phyloP scores from a whole-genome alignment of 2,329 filamentous ascomycete genomes.

The Phyllosticta paracitricarpa region DNA sequence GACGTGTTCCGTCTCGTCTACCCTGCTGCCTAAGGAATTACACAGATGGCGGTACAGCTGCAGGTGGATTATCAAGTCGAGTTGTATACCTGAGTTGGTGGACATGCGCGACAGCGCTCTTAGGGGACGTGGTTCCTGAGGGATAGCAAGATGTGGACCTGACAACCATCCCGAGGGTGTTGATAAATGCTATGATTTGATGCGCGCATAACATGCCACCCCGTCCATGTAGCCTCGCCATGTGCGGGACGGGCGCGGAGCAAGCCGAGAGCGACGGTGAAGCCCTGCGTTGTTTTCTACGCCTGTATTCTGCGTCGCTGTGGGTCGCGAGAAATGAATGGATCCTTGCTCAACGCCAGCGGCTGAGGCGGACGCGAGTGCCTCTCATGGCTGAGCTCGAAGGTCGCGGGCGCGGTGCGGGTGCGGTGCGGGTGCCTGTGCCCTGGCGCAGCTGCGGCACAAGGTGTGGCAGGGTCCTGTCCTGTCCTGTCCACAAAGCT shows the following conservation, averaged over 20 bases:
- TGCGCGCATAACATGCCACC: not conserved
- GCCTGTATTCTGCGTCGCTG: not conserved
- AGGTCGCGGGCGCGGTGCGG: too few species aligned
- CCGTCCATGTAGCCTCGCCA: not conserved
- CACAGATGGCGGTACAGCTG: not conserved
- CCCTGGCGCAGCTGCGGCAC: constrained; percentile 7
- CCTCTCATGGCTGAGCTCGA: not conserved
- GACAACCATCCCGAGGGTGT: not conserved
- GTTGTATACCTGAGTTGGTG: not conserved
- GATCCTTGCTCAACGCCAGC: not conserved
- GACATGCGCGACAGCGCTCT: not conserved
- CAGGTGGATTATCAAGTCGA: not conserved
- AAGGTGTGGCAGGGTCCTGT: not conserved
- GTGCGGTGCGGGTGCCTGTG: not conserved
- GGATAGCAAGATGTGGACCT: not conserved
- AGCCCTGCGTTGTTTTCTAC: too few species aligned
- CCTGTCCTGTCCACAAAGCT: not conserved
- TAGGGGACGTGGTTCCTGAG: not conserved
- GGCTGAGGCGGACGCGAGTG: not conserved
- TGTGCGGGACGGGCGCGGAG: not conserved
- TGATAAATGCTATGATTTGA: not conserved
- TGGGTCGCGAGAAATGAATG: not conserved
- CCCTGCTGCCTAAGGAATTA: constrained; percentile 18
- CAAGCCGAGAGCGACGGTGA: not conserved
- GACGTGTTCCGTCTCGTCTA: constrained; percentile 91